phyloP scores from a whole-genome alignment of 139 green algal species.

The Limnomonas spitsbergensis region DNA sequence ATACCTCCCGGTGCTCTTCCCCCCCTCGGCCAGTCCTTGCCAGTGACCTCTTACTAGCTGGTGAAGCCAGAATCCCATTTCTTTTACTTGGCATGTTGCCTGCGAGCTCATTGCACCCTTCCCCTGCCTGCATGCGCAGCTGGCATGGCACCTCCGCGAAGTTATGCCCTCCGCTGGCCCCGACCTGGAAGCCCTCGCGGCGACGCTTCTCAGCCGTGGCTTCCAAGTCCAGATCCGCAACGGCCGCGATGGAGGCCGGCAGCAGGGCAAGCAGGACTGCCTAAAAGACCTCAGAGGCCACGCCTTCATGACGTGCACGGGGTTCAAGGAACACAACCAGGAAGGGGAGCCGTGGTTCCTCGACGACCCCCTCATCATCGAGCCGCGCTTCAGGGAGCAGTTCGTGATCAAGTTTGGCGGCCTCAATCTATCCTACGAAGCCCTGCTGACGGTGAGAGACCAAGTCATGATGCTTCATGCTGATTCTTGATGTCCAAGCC shows the following conservation, averaged over 20 bases:
- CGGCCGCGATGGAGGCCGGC: background rate
- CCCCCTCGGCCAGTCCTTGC: no score
- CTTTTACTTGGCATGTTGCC: no score
- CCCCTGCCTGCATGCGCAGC: no score
- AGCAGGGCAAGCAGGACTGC: background rate
- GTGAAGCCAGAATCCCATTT: no score
- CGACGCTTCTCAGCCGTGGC: background rate
- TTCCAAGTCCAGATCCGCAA: background rate
- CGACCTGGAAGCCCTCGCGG: background rate
- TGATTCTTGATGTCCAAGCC: no score
- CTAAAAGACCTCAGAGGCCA: background rate
- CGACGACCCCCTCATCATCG: conserved; percentile 47
- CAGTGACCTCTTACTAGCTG: no score
- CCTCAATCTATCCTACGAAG: conserved; percentile 38
- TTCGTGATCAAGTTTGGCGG: conserved; percentile 42
- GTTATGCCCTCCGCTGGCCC: no score
- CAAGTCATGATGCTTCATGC: no score
- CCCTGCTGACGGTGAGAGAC: conserved; percentile 47
- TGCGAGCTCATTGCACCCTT: no score
- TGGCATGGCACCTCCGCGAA: no score
- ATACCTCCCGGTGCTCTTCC: no score
- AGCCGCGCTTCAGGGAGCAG: conserved; percentile 55
- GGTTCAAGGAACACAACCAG: background rate
- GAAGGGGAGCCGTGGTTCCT: conserved; percentile 15
- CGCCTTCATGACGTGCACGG: background rate